These are phyloP conservation scores for Colletotrichum eleusines DNA, from an alignment of 2,329 filamentous ascomycete genomes.

Conservation along the genomic window DNA sequence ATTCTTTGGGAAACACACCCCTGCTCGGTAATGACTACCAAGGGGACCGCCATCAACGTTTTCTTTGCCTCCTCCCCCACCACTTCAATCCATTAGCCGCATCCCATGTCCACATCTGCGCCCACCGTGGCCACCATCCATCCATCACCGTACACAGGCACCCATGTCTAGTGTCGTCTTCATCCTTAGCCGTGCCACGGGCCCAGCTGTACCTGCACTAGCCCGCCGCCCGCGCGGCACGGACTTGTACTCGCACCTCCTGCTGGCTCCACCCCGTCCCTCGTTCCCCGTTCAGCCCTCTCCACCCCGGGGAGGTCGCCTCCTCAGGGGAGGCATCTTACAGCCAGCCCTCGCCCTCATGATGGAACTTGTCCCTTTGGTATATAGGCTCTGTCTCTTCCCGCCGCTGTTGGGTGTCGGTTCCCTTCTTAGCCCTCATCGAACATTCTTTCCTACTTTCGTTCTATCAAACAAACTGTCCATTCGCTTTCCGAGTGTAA, in stretches of 20 bases:
- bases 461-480: conserved; percentile 48
- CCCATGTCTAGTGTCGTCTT: conserved; percentile 30
- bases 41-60: conserved; percentile 14
- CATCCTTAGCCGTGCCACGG: conserved; percentile 37
- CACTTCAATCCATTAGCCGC: background rate
- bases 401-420: conserved; percentile 33
- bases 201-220: conserved; percentile 34
- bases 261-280: conserved; percentile 30
- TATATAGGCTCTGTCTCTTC: conserved; percentile 42
- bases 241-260: conserved; percentile 18
- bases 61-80: too few relatives aligned
- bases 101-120: conserved; percentile 30
- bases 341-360: conserved; percentile 20
- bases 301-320: conserved; percentile 15
- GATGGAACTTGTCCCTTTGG: conserved; percentile 28
- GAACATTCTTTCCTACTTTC: conserved; percentile 45
- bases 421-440: conserved; percentile 42
- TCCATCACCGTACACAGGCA: conserved; percentile 1
- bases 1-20: background rate
- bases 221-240: conserved; percentile 16
- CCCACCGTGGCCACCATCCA: conserved; percentile 24
- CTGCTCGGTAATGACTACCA: conserved; percentile 20
- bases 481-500: conserved; percentile 57
- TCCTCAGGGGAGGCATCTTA: conserved; percentile 37
- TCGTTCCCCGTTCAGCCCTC: conserved; percentile 24